These are phyloP conservation scores for Curvularia spicifera DNA, from an alignment of 2,329 filamentous ascomycete species.

Conservation along the genomic window DNA sequence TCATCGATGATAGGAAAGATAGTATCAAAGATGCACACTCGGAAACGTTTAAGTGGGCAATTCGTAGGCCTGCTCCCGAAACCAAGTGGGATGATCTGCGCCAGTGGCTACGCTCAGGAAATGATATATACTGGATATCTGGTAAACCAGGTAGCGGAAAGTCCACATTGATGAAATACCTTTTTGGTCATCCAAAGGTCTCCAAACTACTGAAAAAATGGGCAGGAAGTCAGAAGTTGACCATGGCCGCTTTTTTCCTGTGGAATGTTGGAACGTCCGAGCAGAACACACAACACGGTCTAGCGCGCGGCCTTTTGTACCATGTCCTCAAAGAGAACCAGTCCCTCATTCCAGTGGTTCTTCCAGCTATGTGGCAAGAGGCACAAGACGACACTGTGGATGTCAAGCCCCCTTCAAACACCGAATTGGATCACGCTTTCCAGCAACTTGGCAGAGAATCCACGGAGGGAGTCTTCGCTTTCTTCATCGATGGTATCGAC, in stretches of 20 bases:
- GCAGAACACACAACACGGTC: constrained; percentile 2
- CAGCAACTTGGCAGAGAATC: not conserved
- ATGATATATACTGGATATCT: constrained; percentile 2
- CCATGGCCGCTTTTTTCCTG: constrained; percentile 1
- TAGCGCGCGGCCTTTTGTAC: constrained; percentile 1
- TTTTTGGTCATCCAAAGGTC: not conserved
- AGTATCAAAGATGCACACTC: not conserved
- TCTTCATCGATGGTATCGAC: constrained; percentile 8
- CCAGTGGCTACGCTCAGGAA: not conserved
- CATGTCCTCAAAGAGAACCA: not conserved
- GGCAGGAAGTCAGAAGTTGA: not conserved
- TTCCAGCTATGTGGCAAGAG: constrained; percentile 6
- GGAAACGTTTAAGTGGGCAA: not conserved
- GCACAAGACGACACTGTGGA: not conserved
- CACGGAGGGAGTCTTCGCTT: not conserved
- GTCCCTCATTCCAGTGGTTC: not conserved
- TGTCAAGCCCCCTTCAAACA: not conserved
- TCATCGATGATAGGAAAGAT: not conserved
- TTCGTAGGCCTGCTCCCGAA: not conserved
- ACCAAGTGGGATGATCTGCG: not conserved
- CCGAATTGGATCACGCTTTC: constrained; percentile 1
- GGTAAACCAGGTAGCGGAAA: constrained; percentile 9
- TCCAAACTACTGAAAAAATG: not conserved
- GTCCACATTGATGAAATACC: constrained; percentile 7
- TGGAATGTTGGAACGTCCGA: constrained; percentile 1